phyloP scores from a whole-genome alignment of 169 alveolate species.

The Eimeria praecox region DNA sequence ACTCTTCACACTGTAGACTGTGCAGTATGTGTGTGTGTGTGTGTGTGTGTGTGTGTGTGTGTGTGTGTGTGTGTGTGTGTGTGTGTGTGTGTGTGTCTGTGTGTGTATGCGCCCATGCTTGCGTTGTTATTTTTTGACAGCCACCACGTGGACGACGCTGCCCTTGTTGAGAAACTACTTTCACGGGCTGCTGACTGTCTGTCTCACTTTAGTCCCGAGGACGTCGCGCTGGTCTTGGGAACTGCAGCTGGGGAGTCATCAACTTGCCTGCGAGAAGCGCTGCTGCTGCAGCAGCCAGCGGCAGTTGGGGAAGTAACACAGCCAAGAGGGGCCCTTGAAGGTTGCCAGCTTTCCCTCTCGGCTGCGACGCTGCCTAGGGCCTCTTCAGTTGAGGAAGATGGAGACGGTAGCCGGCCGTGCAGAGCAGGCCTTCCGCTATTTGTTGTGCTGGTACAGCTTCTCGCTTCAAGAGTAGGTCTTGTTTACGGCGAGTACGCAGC shows the following conservation, averaged over 20 bases:
- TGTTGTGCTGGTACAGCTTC: background rate
- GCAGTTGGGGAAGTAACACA: background rate
- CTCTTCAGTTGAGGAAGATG: background rate
- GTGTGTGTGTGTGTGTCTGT: background rate
- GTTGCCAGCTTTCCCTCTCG: background rate
- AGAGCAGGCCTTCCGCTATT: slow-evolving; percentile 7
- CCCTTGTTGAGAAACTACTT: background rate
- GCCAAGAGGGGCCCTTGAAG: background rate
- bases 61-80: background rate
- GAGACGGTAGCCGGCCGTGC: slow-evolving; percentile 3
- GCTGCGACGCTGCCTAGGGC: background rate
- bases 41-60: background rate
- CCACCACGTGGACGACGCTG: slow-evolving; percentile 19
- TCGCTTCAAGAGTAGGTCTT: slow-evolving; percentile 4
- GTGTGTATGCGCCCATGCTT: background rate
- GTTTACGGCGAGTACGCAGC: background rate
- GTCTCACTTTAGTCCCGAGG: slow-evolving; percentile 26
- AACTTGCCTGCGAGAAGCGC: background rate
- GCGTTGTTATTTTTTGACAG: background rate
- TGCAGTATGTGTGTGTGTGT: background rate
- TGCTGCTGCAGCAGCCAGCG: slow-evolving; percentile 27
- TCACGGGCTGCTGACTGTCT: background rate
- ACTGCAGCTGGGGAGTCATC: slow-evolving; percentile 30
- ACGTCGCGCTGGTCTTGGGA: slow-evolving; percentile 25
- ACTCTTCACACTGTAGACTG: background rate